Evolutionary conservation across 495 filamentous ascomycete genomes (phyloP).

Genomic region (Parachaetomium inaequale): DNA sequence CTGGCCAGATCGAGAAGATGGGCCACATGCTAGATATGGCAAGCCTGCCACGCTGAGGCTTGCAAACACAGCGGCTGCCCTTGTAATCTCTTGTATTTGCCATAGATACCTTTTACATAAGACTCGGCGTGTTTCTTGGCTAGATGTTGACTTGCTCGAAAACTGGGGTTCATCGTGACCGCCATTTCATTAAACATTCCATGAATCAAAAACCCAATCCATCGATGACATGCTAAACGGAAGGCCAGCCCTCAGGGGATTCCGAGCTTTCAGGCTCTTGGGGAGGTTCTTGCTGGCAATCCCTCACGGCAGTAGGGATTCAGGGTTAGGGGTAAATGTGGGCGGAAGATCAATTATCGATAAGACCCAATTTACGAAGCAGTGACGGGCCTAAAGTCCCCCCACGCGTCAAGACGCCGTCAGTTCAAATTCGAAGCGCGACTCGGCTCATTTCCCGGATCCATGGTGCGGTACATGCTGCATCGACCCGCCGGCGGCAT

Average conservation of each 20-base stretch:
- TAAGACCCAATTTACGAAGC: no score
- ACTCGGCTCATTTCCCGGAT: neutral
- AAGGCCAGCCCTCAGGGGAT: no score
- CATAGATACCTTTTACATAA: conserved; percentile 16
- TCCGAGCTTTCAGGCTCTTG: no score
- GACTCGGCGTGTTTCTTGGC: neutral
- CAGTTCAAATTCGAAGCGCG: neutral
- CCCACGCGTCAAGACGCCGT: neutral
- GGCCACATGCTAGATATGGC: conserved; percentile 39
- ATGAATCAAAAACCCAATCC: no score
- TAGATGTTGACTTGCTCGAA: neutral
- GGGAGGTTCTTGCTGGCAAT: neutral
- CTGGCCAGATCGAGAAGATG: conserved; percentile 45
- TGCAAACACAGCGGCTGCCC: neutral
- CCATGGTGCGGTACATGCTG: neutral
- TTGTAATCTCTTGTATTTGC: conserved; percentile 9
- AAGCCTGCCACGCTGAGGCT: conserved; percentile 18
- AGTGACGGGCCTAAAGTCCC: no score
- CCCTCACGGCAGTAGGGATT: no score
- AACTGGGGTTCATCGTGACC: no score
- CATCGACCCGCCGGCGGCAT: neutral
- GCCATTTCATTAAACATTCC: no score
- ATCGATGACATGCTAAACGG: no score
- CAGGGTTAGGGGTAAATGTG: no score
- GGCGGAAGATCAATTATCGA: no score